Percentiles rank a stretch among this genome's conserved stretches.
phyloP scores from a whole-genome alignment of 345 rosid species.

The Eucalyptus guilfoylei region DNA sequence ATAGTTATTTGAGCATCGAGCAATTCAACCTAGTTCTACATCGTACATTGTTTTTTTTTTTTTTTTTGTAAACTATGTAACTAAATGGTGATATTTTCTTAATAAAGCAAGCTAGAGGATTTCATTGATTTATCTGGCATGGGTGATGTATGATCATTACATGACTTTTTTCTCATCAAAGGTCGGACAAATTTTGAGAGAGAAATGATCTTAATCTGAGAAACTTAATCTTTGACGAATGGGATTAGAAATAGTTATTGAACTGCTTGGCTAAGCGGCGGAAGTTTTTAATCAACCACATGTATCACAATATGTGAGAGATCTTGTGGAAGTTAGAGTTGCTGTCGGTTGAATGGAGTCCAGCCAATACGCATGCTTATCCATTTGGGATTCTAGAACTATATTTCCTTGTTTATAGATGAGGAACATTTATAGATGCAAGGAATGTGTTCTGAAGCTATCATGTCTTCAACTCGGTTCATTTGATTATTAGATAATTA shows the following conservation, averaged over 20 bases:
- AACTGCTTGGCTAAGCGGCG: background rate
- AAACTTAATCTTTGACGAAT: background rate
- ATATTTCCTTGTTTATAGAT: background rate
- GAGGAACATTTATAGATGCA: background rate
- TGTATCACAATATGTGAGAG: background rate
- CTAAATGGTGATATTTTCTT: background rate
- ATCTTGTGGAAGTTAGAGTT: background rate
- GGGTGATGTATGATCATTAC: background rate
- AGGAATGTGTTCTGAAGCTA: background rate
- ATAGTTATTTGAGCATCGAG: background rate
- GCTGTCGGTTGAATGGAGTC: background rate
- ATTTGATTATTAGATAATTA: background rate
- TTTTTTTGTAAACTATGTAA: background rate
- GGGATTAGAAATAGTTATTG: background rate
- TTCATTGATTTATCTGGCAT: background rate
- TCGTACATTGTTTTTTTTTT: background rate
- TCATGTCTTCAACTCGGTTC: background rate
- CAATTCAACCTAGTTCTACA: background rate
- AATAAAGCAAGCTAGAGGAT: background rate
- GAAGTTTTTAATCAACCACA: background rate
- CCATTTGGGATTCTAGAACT: background rate
- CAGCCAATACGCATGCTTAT: background rate
- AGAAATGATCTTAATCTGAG: background rate
- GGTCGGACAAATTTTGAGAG: background rate
- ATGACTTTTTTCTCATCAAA: background rate